phyloP scores from a whole-genome alignment of 306 rosid genomes.

The Herpetospermum pedunculosum region DNA sequence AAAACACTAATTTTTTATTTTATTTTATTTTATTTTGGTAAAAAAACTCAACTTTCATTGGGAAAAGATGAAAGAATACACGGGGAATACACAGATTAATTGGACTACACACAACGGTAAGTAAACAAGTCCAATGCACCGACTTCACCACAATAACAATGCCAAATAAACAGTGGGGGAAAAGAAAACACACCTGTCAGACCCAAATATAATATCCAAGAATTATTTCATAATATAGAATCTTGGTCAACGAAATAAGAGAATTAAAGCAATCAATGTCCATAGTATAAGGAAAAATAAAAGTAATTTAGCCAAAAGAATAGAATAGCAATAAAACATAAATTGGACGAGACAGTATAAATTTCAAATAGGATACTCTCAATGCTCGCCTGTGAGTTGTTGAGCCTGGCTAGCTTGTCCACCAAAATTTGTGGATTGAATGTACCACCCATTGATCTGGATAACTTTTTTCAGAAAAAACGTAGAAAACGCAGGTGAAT shows the following conservation, averaged over 20 bases:
- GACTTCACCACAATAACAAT: neutral
- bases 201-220: neutral
- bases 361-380: slow-evolving; percentile 81
- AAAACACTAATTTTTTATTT: no score
- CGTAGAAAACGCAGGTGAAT: neutral
- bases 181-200: neutral
- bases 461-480: neutral
- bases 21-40: no score
- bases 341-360: neutral
- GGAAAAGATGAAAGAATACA: no score
- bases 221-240: neutral
- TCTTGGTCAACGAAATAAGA: neutral
- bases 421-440: slow-evolving; percentile 95
- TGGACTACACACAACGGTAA: neutral
- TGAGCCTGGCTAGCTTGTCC: slow-evolving; percentile 91
- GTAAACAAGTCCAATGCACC: neutral
- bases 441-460: slow-evolving; percentile 62
- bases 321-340: neutral
- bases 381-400: slow-evolving; percentile 89
- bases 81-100: no score
- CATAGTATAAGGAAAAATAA: neutral
- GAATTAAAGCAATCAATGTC: neutral
- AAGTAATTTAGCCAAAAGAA: neutral
- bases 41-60: no score
- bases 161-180: neutral